Percentiles rank a stretch among this genome's conserved stretches.
These are phyloP conservation scores for Lichtheimia corymbifera DNA, from an alignment of 371 early-diverging fungal genomes.

Conservation along the genomic window DNA sequence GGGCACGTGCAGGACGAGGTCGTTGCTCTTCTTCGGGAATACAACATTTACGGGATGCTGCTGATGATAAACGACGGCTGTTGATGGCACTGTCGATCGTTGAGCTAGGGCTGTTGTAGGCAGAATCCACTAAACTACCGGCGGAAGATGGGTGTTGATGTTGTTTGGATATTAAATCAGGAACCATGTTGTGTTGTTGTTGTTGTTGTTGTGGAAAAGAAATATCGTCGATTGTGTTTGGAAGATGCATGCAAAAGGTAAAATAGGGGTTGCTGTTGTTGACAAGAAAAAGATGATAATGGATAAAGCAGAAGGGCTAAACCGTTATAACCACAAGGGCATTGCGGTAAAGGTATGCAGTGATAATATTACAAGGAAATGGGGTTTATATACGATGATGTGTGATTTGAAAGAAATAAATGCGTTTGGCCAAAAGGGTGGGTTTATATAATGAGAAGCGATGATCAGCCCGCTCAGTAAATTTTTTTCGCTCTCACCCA, in stretches of 20 bases:
- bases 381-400: neutral
- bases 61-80: conserved; percentile 6
- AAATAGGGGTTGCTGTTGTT: neutral
- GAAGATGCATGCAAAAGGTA: neutral
- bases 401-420: conserved; percentile 1
- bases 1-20: neutral
- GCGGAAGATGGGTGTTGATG: neutral
- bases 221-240: neutral
- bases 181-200: conserved; percentile 11
- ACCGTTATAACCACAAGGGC: no score
- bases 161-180: conserved; percentile 11
- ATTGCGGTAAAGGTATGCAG: no score
- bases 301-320: no score
- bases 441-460: conserved; percentile 1
- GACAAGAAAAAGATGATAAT: neutral
- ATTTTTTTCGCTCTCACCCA: neutral
- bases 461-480: neutral
- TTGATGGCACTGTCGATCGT: conserved; percentile 18
- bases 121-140: conserved; percentile 17
- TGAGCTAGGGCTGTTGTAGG: conserved; percentile 23
- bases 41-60: conserved; percentile 7
- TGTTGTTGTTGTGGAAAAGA: neutral
- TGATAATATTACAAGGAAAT: neutral
- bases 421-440: neutral
- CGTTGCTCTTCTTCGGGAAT: neutral